A percentile compares a stretch with the other conserved stretches of the same genome.
Conservation (phyloP, 495 filamentous ascomycete species). For the Neurospora terricola region DNA sequence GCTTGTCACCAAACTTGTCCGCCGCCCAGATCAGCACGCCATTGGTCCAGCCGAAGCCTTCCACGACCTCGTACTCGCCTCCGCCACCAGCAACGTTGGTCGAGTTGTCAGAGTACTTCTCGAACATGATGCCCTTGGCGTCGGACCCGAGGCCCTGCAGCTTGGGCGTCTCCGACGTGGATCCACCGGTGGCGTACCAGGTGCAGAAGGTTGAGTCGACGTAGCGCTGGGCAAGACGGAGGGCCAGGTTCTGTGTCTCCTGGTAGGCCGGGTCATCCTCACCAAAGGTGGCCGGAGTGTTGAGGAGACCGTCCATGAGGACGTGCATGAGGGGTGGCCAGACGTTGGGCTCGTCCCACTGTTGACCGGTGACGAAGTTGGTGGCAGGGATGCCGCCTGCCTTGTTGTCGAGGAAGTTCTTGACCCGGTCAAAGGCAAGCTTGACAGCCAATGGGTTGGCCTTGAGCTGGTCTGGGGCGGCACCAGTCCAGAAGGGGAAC, state of each 20-base stretch:
- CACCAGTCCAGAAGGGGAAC: conserved; percentile 43
- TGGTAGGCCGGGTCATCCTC: conserved; percentile 31
- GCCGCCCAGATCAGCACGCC: conserved; percentile 41
- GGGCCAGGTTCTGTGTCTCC: conserved; percentile 28
- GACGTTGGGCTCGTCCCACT: conserved; percentile 45
- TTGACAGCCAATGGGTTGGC: conserved; percentile 37
- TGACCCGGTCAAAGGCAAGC: conserved; percentile 27
- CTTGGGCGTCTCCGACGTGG: conserved; percentile 31
- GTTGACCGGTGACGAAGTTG: conserved; percentile 36
- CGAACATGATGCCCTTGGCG: conserved; percentile 37
- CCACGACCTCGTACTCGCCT: conserved; percentile 42
- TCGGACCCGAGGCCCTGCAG: conserved; percentile 26
- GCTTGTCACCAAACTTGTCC: conserved; percentile 32
- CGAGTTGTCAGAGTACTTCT: conserved; percentile 39
- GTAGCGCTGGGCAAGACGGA: conserved; percentile 37
- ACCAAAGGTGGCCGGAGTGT: conserved; percentile 37
- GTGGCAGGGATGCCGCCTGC: conserved; percentile 35
- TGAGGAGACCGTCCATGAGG: conserved; percentile 37
- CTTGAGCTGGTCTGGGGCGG: conserved; percentile 32
- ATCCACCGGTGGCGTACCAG: conserved; percentile 40
- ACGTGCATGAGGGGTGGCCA: conserved; percentile 40
- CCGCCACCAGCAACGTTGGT: conserved; percentile 39
- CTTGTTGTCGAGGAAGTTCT: conserved; percentile 24
- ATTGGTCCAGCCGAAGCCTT: conserved; percentile 45
- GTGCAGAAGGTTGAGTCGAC: conserved; percentile 42